Base-by-base conservation (phyloP, 495 filamentous ascomycete species). In the Halenospora varia region DNA sequence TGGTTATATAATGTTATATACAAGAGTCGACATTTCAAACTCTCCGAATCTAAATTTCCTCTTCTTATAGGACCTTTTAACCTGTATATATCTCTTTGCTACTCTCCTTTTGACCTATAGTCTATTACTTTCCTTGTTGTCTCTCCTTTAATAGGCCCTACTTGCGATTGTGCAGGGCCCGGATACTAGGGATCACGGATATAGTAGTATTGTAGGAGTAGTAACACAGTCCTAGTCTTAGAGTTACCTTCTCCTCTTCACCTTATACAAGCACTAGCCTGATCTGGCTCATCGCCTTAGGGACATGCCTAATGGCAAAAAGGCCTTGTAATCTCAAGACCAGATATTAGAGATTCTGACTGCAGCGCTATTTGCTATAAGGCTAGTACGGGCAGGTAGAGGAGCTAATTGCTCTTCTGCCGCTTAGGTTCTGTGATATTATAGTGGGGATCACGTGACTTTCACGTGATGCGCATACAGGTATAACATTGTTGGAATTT, bases 371-470 rank as follows among this genome's bases (percentile, higher is more conserved):
- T 51, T 51, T 10, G 48, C 20, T 29, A 23, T 51, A 17, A 10
- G 24, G 19, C 20, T 29, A 20, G 19, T 17, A 29, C 17, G 20
- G 48, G 24, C 20, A 51, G 24, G 25, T 17, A 23, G 20, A 51
- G 20, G 48, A 51, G 48, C 48, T 51, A 35, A n/a, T n/a, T n/a
- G 10, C 26, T 57, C 46, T 51, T 47, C 23, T 48, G n/a, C 40
- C 6, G 25, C 25, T 48, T 22, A 48, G 41, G 25, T 25, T 56
- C 53, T 48, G 53, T 22, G 41, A 56, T n/a, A n/a, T n/a, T n/a
- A n/a, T n/a, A n/a, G n/a, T n/a, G n/a, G n/a, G n/a, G n/a, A n/a
- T n/a, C n/a, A n/a, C n/a, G n/a, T n/a, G n/a, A n/a, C n/a, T n/a
- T n/a, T n/a, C n/a, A n/a, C n/a, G n/a, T n/a, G n/a, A n/a, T n/a